Evolutionary conservation across 768 basidiomycete genomes (phyloP), one percentile per base, ranked within the genome.

Genomic region (Suillus luteus): DNA sequence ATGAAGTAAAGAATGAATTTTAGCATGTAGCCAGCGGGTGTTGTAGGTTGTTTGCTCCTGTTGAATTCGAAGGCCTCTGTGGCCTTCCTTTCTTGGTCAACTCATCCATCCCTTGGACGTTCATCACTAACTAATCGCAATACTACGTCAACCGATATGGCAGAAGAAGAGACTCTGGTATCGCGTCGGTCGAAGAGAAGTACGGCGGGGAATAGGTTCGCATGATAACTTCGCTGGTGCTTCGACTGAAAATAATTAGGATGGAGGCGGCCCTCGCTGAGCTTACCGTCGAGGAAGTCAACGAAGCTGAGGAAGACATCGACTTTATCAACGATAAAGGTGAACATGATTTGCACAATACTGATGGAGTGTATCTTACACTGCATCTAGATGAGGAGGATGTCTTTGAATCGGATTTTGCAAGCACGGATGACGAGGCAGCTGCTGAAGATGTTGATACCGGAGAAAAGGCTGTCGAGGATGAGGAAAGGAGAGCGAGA

Each of bases 321-420:
- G 93, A 95, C 59, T 95, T 93, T 59, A 70, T 84, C 4, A 75
- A 86, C 41, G 83, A 83, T 24, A 89, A 86, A 71, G 90, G 92
- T 88, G 64, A 41, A 68, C 35, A 1, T 0, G 11, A 24, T 55
- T 7, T 11, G 5, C 11, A 38, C 5, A 8, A 19, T 17, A 40
- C 41, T 27, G 2, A 49, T 24, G 33, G 33, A 22, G 6, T 46
- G 7, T 58, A 33, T n/a, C 31, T 22, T 15, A 43, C 17, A 59
- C 44, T 60, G 3, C 60, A 22, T 55, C 55, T 69, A 92, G 93
- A 91, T 59, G 93, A 95, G 72, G 87, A 91, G 67, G 92, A 94
- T 69, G 72, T 89, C 9, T 92, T 93, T 64, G 92, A 83, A 67
- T 91, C 90, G 11, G 93, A 95, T 73, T 95, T 95, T 70, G 90